A percentile compares a stretch with the other conserved stretches of the same genome.
Evolutionary conservation across 139 green algal genomes (phyloP).

Genomic region (Chlorella sp.): DNA sequence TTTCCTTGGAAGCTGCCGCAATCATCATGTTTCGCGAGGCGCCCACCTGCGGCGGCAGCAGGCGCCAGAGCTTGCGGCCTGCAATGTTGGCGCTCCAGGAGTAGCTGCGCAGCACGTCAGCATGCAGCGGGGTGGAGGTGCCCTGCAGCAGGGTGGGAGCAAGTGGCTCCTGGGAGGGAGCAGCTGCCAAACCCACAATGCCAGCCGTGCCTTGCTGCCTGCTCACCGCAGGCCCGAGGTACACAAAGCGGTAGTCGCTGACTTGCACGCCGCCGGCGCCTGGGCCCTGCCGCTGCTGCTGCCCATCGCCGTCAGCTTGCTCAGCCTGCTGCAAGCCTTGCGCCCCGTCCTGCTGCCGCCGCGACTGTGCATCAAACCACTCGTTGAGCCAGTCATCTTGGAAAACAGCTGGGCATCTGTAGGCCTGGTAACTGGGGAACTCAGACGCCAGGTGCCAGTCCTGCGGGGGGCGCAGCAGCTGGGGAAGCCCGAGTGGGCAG

Average conservation of each 20-base stretch:
- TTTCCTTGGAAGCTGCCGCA: too few relatives aligned
- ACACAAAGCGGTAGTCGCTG: conserved; percentile 89
- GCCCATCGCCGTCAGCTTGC: neutral
- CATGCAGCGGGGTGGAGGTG: conserved; percentile 83
- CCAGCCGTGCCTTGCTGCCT: neutral
- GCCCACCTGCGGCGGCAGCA: conserved; percentile 71
- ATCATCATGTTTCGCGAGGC: too few relatives aligned
- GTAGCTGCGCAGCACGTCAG: conserved; percentile 89
- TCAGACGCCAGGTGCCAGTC: conserved; percentile 90
- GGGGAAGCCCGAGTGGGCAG: too few relatives aligned
- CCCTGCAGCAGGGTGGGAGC: conserved; percentile 57
- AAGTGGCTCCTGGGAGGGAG: too few relatives aligned
- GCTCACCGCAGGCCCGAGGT: conserved; percentile 73
- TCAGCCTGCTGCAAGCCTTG: neutral
- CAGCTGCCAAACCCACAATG: too few relatives aligned
- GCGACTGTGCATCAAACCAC: conserved; percentile 67
- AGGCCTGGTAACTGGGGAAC: conserved; percentile 66
- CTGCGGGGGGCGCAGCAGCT: conserved; percentile 56
- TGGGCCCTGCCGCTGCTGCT: conserved; percentile 9
- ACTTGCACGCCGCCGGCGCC: conserved; percentile 20
- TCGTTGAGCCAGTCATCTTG: conserved; percentile 92
- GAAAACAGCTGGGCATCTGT: conserved; percentile 50
- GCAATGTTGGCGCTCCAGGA: conserved; percentile 87
- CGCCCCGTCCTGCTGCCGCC: neutral
- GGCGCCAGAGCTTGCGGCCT: conserved; percentile 78